phyloP scores from a whole-genome alignment of 2,329 filamentous ascomycete species.

The Aspergillus tamarii region DNA sequence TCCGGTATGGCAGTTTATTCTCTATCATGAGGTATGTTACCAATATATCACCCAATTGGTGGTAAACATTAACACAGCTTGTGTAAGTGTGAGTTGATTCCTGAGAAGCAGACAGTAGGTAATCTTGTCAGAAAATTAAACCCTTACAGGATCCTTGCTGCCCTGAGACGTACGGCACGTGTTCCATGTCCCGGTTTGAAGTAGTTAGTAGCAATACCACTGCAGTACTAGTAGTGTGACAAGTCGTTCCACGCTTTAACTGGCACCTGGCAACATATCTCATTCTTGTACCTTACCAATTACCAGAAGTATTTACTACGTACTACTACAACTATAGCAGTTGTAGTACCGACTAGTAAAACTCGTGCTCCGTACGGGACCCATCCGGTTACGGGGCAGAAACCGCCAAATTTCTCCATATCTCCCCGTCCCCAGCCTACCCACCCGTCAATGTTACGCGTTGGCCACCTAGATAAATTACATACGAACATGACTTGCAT shows the following conservation, averaged over 20 bases:
- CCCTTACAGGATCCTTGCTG: background rate
- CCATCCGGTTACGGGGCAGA: constrained; percentile 1
- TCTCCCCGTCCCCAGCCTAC: background rate
- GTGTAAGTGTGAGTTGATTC: background rate
- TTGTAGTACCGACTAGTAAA: background rate
- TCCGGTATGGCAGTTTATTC: background rate
- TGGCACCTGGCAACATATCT: too few relatives aligned
- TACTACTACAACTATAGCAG: too few relatives aligned
- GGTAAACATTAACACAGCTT: background rate
- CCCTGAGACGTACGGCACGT: background rate
- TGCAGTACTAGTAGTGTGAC: background rate
- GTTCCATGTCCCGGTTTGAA: background rate
- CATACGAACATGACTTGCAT: constrained; percentile 1
- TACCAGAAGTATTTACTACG: too few relatives aligned
- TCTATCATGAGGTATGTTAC: background rate
- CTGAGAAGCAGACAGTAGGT: background rate
- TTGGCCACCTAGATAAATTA: background rate
- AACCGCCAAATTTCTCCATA: background rate
- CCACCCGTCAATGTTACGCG: background rate
- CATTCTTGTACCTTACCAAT: too few relatives aligned
- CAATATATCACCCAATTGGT: background rate
- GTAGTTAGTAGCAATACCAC: too few relatives aligned
- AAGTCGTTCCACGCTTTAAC: background rate
- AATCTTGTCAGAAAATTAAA: background rate
- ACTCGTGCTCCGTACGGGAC: background rate